These are phyloP conservation scores for Coprinellus micaceus DNA, from an alignment of 768 basidiomycete species.

Conservation along the genomic window DNA sequence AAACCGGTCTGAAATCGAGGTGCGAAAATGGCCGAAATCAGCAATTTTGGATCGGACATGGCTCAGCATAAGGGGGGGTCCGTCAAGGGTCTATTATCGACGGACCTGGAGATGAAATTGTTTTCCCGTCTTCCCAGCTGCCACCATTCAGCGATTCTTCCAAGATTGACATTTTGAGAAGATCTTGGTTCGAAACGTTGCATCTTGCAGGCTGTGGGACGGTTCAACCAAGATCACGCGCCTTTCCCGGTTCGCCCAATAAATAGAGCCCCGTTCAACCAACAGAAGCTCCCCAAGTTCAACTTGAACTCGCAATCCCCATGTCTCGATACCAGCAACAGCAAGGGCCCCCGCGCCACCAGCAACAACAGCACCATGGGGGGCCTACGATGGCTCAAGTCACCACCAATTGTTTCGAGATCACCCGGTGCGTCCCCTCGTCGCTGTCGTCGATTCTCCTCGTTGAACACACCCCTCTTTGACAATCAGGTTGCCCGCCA, in stretches of 20 bases:
- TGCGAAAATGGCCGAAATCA: too few species aligned
- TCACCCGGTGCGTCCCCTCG: conserved; percentile 17
- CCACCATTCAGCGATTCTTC: conserved; percentile 4
- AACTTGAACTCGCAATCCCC: neutral
- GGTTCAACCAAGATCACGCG: neutral
- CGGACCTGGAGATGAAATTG: too few species aligned
- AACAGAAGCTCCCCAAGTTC: neutral
- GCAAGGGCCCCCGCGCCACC: too few species aligned
- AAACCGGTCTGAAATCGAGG: too few species aligned
- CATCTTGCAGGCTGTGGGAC: neutral
- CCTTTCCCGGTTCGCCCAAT: neutral
- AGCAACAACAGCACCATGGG: too few species aligned
- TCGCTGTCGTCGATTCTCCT: too few species aligned
- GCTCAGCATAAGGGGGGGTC: too few species aligned
- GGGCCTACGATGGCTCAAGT: too few species aligned
- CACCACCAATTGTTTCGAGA: conserved; percentile 27
- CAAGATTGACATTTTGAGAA: neutral
- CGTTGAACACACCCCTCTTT: neutral
- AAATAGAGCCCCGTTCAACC: neutral
- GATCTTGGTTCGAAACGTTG: neutral
- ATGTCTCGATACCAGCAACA: neutral
- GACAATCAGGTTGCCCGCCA: conserved; percentile 22
- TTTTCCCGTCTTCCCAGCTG: conserved; percentile 15
- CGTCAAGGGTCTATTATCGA: too few species aligned
- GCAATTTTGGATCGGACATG: too few species aligned